phyloP scores from a whole-genome alignment of 495 filamentous ascomycete species.

The Acidomyces sp. region DNA sequence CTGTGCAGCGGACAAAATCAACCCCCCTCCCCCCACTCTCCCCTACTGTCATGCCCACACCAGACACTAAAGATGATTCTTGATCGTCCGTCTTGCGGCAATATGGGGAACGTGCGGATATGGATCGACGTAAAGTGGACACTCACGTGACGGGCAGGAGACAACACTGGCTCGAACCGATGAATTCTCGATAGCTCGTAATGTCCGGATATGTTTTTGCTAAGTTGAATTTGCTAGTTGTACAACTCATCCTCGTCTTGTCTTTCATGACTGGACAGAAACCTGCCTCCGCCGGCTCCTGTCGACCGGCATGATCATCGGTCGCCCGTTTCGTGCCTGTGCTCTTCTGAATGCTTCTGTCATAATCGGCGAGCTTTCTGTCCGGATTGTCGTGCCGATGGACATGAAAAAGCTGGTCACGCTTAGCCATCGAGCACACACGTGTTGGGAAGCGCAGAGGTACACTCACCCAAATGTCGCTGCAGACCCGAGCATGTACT shows the following conservation, averaged over 20 bases:
- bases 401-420: constrained; percentile 86
- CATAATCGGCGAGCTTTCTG: constrained; percentile 55
- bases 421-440: neutral
- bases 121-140: too few relatives aligned
- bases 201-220: too few relatives aligned
- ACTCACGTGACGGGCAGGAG: too few relatives aligned
- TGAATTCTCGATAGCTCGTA: too few relatives aligned
- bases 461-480: constrained; percentile 83
- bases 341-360: constrained; percentile 49
- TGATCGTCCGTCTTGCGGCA: too few relatives aligned
- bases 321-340: constrained; percentile 34
- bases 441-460: neutral
- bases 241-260: neutral
- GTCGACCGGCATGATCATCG: constrained; percentile 48
- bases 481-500: constrained; percentile 95
- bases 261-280: neutral
- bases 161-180: too few relatives aligned
- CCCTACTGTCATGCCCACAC: too few relatives aligned
- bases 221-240: too few relatives aligned
- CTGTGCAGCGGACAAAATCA: too few relatives aligned
- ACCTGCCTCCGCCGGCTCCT: constrained; percentile 10
- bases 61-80: too few relatives aligned
- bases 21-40: too few relatives aligned
- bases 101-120: too few relatives aligned
- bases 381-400: constrained; percentile 89